phyloP scores from a whole-genome alignment of 352 stramenopile genomes.

The Phytophthora pistaciae region DNA sequence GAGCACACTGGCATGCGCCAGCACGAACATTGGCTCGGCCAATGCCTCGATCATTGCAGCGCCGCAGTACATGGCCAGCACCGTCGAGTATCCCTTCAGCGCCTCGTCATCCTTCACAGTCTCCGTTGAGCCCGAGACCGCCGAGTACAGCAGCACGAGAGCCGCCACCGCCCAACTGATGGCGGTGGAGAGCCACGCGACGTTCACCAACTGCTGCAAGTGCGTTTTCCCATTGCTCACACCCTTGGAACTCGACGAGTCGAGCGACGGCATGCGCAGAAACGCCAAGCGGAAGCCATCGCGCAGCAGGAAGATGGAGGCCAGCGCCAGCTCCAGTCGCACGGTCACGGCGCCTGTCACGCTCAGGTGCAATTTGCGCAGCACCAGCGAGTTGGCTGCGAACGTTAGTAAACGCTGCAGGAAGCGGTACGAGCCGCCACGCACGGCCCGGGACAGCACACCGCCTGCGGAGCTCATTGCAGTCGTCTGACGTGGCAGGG shows the following conservation, averaged over 20 bases:
- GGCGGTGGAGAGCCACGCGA: conserved; percentile 77
- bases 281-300: conserved; percentile 91
- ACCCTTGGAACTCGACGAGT: conserved; percentile 22
- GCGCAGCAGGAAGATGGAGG: conserved; percentile 91
- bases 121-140: conserved; percentile 10
- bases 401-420: conserved; percentile 90
- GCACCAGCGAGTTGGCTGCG: conserved; percentile 82
- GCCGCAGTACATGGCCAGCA: conserved; percentile 80
- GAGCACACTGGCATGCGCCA: conserved; percentile 79
- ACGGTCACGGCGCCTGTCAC: conserved; percentile 86
- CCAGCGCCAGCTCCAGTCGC: conserved; percentile 89
- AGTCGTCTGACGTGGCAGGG: conserved; percentile 23
- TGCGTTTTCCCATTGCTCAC: conserved; percentile 9
- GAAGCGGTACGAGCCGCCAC: conserved; percentile 80
- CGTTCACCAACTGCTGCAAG: conserved; percentile 81
- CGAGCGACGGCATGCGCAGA: conserved; percentile 79
- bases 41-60: conserved; percentile 83
- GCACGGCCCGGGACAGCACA: conserved; percentile 62
- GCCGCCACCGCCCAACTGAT: conserved; percentile 65
- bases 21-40: conserved; percentile 85
- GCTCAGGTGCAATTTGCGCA: conserved; percentile 76
- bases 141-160: conserved; percentile 35
- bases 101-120: conserved; percentile 18
- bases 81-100: conserved; percentile 55
- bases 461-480: conserved; percentile 23